Conservation (phyloP, 2,329 filamentous ascomycete genomes). For the Botrytis deweyae region DNA sequence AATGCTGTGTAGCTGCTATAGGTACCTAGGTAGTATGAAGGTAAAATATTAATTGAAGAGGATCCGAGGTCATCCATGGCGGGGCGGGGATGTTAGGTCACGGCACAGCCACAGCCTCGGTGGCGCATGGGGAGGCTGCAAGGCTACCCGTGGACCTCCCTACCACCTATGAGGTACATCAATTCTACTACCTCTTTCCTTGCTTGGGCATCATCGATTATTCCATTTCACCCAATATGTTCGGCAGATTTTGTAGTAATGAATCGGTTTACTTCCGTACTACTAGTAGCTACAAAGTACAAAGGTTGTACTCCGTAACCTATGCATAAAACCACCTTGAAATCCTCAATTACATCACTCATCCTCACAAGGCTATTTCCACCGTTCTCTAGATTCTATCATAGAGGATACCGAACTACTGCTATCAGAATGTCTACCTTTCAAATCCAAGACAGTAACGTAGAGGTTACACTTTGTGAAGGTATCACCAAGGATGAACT, state of each 20-base stretch:
- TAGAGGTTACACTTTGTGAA: slow-evolving; percentile 47
- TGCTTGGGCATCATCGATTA: slow-evolving; percentile 2
- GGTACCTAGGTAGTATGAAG: background rate
- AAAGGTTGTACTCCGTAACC: slow-evolving; percentile 5
- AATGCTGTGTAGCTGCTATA: background rate
- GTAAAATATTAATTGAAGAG: background rate
- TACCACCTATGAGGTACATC: background rate
- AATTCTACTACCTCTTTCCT: background rate
- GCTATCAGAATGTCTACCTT: slow-evolving; percentile 43
- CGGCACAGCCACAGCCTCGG: background rate
- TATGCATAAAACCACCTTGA: background rate
- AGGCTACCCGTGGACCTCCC: background rate
- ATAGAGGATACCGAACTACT: background rate
- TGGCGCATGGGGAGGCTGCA: slow-evolving; percentile 1
- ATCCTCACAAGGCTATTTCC: slow-evolving; percentile 5
- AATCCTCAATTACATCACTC: background rate
- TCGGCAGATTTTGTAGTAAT: background rate
- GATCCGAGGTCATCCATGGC: background rate
- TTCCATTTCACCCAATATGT: background rate
- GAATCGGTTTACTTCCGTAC: background rate
- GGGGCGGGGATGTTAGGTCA: background rate
- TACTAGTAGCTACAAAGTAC: background rate
- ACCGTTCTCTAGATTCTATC: background rate
- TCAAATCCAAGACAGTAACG: slow-evolving; percentile 40
- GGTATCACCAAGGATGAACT: slow-evolving; percentile 49